These are phyloP conservation scores for Stephania yunnanensis DNA, from an alignment of 164 flowering plant species.

Conservation along the genomic window DNA sequence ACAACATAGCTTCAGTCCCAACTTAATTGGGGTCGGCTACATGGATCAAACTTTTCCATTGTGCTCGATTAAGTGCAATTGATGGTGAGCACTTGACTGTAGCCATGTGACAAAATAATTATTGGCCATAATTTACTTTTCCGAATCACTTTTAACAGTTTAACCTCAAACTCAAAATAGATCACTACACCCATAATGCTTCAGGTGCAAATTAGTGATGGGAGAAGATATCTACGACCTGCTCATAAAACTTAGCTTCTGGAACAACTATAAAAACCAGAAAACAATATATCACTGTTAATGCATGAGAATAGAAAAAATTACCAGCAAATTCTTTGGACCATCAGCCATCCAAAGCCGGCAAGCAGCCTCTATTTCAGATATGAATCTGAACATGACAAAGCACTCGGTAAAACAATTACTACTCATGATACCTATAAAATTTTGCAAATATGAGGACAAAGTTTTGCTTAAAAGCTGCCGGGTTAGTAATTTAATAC, in stretches of 20 bases:
- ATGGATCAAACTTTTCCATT: no score
- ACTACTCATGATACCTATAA: neutral
- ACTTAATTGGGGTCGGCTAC: no score
- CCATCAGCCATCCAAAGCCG: slow-evolving; percentile 83
- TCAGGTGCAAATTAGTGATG: neutral
- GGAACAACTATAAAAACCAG: neutral
- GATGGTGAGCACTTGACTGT: neutral
- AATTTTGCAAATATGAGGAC: neutral
- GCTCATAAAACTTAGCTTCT: neutral
- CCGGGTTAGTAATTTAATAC: slow-evolving; percentile 26
- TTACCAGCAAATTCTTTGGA: slow-evolving; percentile 72
- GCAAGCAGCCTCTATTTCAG: slow-evolving; percentile 85
- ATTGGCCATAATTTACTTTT: neutral
- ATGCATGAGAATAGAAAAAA: slow-evolving; percentile 7
- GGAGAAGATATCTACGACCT: neutral
- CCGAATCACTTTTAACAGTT: neutral
- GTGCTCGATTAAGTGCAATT: no score
- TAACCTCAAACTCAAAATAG: neutral
- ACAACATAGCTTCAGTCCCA: no score
- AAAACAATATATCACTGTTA: neutral
- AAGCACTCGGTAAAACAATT: slow-evolving; percentile 1
- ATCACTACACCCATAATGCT: neutral
- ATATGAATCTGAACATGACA: slow-evolving; percentile 65
- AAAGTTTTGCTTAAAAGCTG: neutral
- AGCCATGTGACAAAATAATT: neutral